Evolutionary conservation across 306 rosid genomes (phyloP).

Genomic region (Elaeagnus macrophylla): DNA sequence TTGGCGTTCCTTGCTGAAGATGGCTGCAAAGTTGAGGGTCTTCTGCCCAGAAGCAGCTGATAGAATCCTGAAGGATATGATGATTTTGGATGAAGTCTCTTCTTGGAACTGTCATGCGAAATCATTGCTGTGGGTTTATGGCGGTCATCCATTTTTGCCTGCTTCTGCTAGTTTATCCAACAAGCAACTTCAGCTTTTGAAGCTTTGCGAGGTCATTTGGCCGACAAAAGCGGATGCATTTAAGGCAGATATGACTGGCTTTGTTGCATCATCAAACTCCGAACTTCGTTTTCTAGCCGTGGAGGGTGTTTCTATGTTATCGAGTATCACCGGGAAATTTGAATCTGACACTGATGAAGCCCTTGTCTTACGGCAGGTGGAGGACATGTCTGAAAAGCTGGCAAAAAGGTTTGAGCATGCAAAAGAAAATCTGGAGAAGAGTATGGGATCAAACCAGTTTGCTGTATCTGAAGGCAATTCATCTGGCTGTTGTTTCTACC

Average conservation of each 20-base stretch:
- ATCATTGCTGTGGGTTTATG: constrained; percentile 75
- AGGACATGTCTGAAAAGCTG: constrained; percentile 46
- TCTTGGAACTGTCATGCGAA: constrained; percentile 28
- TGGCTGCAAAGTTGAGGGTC: constrained; percentile 35
- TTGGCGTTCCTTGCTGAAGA: constrained; percentile 57
- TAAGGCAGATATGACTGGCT: constrained; percentile 42
- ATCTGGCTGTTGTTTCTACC: constrained; percentile 45
- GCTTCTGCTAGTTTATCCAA: constrained; percentile 42
- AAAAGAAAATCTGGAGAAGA: constrained; percentile 33
- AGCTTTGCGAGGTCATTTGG: constrained; percentile 54
- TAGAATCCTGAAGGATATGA: constrained; percentile 41
- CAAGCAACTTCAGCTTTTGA: constrained; percentile 44
- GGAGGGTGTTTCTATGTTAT: constrained; percentile 68
- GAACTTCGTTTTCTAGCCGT: constrained; percentile 49
- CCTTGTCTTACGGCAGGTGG: constrained; percentile 34
- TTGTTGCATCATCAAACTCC: constrained; percentile 36
- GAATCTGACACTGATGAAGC: constrained; percentile 33
- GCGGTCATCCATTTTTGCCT: constrained; percentile 82
- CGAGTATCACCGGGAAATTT: constrained; percentile 35
- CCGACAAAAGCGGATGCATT: constrained; percentile 32
- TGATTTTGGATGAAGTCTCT: constrained; percentile 29
- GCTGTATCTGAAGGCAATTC: constrained; percentile 21
- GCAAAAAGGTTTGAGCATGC: constrained; percentile 34
- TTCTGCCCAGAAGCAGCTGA: constrained; percentile 47
- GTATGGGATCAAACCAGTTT: constrained; percentile 19